A percentile compares a stretch with the other conserved stretches of the same genome.
Evolutionary conservation across 805 yeast species (phyloP).

Genomic region (Starmerella vitae): DNA sequence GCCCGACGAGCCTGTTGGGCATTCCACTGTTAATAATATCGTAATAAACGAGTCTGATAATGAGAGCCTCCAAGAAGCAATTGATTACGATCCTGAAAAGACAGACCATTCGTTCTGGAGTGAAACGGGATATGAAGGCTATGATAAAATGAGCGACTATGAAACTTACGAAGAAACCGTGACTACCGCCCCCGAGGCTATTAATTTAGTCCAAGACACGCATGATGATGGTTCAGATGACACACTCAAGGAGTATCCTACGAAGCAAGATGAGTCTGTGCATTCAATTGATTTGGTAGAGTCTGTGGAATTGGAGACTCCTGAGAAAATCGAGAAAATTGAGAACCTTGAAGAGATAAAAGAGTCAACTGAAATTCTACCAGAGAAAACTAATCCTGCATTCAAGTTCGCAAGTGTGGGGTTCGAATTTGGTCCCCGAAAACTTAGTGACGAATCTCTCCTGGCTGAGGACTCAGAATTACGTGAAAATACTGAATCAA

Average conservation of each 20-base stretch:
- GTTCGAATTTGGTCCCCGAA: constrained; percentile 1
- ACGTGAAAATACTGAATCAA: background rate
- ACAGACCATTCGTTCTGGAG: background rate
- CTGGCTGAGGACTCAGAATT: background rate
- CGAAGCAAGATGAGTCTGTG: background rate
- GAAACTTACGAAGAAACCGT: background rate
- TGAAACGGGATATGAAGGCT: background rate
- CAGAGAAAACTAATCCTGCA: too few relatives aligned
- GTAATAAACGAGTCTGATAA: constrained; percentile 1
- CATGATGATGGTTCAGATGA: background rate
- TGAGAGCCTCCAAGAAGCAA: background rate
- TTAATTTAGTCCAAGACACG: background rate
- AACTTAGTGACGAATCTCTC: background rate
- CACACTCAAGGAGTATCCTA: background rate
- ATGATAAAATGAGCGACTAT: background rate
- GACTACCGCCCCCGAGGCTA: too few relatives aligned
- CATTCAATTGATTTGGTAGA: background rate
- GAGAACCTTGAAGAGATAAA: background rate
- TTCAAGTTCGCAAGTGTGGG: too few relatives aligned
- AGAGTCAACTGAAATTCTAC: too few relatives aligned
- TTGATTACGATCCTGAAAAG: constrained; percentile 1
- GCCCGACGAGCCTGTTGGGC: constrained; percentile 4
- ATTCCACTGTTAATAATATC: background rate
- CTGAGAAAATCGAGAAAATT: background rate
- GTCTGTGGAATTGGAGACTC: background rate